Evolutionary conservation across 108 stramenopile species (phyloP).

Genomic region (Cylindrotheca closterium): DNA sequence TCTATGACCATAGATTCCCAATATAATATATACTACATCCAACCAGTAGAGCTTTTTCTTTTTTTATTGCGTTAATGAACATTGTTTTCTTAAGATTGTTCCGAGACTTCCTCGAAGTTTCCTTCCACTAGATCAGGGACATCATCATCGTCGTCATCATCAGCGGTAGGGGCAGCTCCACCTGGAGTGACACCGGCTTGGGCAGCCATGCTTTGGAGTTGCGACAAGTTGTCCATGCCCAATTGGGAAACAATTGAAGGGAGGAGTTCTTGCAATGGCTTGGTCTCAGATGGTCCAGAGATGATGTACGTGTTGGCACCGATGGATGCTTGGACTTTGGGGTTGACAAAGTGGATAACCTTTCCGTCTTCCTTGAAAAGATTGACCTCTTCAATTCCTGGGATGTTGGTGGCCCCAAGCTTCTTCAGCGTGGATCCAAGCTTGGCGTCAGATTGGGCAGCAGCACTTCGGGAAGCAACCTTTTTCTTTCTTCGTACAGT

Average conservation of each 20-base stretch:
- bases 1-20: no score
- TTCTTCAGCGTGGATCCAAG: constrained; percentile 91
- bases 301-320: constrained; percentile 97
- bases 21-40: no score
- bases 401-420: constrained; percentile 96
- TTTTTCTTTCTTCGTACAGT: constrained; percentile 94
- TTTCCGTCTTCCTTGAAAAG: constrained; percentile 98
- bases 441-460: constrained; percentile 94
- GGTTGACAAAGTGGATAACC: constrained; percentile 95
- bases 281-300: constrained; percentile 89
- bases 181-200: constrained; percentile 60
- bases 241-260: constrained; percentile 95
- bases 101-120: constrained; percentile 93
- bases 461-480: constrained; percentile 73
- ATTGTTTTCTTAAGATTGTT: constrained; percentile 29
- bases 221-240: constrained; percentile 90
- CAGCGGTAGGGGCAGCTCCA: constrained; percentile 47
- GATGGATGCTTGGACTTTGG: constrained; percentile 96
- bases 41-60: neutral
- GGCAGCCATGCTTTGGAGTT: constrained; percentile 72
- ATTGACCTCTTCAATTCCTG: constrained; percentile 98
- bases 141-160: constrained; percentile 89
- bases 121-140: constrained; percentile 96
- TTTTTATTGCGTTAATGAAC: neutral
- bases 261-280: constrained; percentile 92